Evolutionary conservation across 495 filamentous ascomycete genomes (phyloP).

Genomic region (Penicillium herquei): DNA sequence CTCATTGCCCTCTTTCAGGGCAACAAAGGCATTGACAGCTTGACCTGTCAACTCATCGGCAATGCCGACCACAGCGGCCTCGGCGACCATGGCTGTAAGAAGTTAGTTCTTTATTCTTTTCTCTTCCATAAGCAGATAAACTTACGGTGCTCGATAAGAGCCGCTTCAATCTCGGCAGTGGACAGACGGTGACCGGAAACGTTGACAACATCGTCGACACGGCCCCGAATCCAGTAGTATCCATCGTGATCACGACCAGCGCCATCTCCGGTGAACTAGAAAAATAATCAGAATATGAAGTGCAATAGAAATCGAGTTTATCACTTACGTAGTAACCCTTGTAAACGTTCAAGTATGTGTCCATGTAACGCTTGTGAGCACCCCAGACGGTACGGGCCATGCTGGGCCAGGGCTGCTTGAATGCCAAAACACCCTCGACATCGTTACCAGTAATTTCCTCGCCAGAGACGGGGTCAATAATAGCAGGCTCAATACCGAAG

Average conservation of each 20-base stretch:
- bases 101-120: conserved; percentile 10
- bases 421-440: conserved; percentile 94
- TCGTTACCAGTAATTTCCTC: conserved; percentile 95
- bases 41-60: conserved; percentile 92
- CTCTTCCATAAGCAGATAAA: conserved; percentile 3
- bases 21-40: conserved; percentile 94
- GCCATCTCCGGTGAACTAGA: conserved; percentile 94
- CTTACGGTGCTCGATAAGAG: conserved; percentile 85
- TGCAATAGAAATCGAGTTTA: neutral
- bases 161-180: conserved; percentile 97
- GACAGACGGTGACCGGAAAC: conserved; percentile 94
- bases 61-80: conserved; percentile 94
- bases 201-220: conserved; percentile 98
- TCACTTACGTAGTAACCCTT: conserved; percentile 91
- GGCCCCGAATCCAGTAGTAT: conserved; percentile 99
- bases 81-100: conserved; percentile 61
- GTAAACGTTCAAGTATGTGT: conserved; percentile 97
- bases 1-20: conserved; percentile 85
- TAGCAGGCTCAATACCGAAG: conserved; percentile 97
- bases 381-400: conserved; percentile 99
- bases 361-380: conserved; percentile 97
- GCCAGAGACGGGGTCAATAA: conserved; percentile 94
- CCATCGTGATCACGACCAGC: conserved; percentile 97
- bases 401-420: conserved; percentile 98
- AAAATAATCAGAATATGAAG: conserved; percentile 11